Percentiles rank a stretch among this genome's conserved stretches.
Evolutionary conservation across 169 alveolate species (phyloP).

Genomic region (Plasmodium berghei): DNA sequence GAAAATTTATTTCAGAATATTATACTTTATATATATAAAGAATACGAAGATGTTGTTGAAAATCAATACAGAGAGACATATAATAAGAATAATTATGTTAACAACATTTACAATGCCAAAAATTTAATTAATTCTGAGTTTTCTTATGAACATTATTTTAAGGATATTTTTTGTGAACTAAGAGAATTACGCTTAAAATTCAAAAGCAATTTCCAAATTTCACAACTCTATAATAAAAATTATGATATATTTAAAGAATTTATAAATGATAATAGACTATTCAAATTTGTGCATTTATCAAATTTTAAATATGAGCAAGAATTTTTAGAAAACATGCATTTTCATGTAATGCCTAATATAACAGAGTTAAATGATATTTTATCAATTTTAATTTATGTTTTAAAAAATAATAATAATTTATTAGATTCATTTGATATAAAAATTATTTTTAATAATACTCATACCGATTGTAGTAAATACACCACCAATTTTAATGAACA

Average conservation of each 20-base stretch:
- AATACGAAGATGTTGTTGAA: constrained; percentile 27
- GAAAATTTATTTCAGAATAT: constrained; percentile 30
- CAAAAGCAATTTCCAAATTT: constrained; percentile 34
- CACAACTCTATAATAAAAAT: constrained; percentile 50
- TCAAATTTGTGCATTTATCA: constrained; percentile 12
- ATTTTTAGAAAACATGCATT: constrained; percentile 42
- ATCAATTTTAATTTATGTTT: constrained; percentile 41
- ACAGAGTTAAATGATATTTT: constrained; percentile 39
- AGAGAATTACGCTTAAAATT: constrained; percentile 50
- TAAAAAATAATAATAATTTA: constrained; percentile 13
- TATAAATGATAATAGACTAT: constrained; percentile 35
- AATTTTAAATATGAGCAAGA: constrained; percentile 42
- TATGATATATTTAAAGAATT: constrained; percentile 30
- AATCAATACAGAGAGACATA: background rate
- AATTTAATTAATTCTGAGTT: background rate
- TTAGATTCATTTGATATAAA: constrained; percentile 9
- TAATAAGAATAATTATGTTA: background rate
- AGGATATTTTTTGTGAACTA: constrained; percentile 25
- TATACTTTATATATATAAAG: constrained; percentile 55
- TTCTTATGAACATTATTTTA: constrained; percentile 11
- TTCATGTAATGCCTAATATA: constrained; percentile 40
- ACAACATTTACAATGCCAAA: background rate
- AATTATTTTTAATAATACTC: constrained; percentile 7
- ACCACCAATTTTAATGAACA: constrained; percentile 21
- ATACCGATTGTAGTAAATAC: constrained; percentile 30